Conservation (phyloP, 495 filamentous ascomycete genomes). For the Recurvomyces mirabilis region DNA sequence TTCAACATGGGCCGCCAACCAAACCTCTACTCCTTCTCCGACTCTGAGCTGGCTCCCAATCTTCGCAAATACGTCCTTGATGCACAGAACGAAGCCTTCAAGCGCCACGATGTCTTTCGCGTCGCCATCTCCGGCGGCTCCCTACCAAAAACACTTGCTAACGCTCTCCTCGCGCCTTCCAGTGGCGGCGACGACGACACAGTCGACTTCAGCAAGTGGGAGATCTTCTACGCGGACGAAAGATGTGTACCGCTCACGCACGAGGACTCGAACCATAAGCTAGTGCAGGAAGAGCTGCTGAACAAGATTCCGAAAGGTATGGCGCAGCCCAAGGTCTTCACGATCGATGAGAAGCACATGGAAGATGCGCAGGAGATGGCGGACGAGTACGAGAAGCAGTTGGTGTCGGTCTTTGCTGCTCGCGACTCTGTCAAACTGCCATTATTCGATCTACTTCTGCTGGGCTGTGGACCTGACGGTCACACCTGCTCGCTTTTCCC, state of each 20-base stretch:
- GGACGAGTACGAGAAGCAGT: slow-evolving; percentile 81
- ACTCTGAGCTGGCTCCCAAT: slow-evolving; percentile 54
- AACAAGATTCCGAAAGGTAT: slow-evolving; percentile 65
- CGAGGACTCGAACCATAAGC: slow-evolving; percentile 83
- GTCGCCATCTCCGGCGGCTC: slow-evolving; percentile 91
- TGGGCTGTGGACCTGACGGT: slow-evolving; percentile 90
- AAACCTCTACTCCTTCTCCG: slow-evolving; percentile 73
- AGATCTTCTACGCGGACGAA: slow-evolving; percentile 98
- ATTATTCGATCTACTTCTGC: slow-evolving; percentile 83
- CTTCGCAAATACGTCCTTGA: slow-evolving; percentile 72
- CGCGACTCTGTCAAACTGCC: slow-evolving; percentile 46
- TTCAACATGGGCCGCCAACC: slow-evolving; percentile 59
- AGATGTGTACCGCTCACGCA: slow-evolving; percentile 85
- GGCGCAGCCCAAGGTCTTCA: slow-evolving; percentile 57
- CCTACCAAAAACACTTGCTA: slow-evolving; percentile 73
- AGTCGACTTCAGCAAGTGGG: slow-evolving; percentile 75
- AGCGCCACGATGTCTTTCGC: slow-evolving; percentile 74
- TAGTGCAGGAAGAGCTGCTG: slow-evolving; percentile 76
- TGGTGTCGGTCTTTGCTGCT: slow-evolving; percentile 50
- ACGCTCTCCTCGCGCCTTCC: slow-evolving; percentile 57
- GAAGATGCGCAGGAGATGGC: slow-evolving; percentile 84
- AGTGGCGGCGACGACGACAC: slow-evolving; percentile 47
- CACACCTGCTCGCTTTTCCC: slow-evolving; percentile 97
- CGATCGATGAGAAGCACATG: slow-evolving; percentile 62
- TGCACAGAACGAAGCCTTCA: slow-evolving; percentile 63